A percentile compares a stretch with the other conserved stretches of the same genome.
Evolutionary conservation across 495 filamentous ascomycete genomes (phyloP).

Genomic region (Aspergillus cristatus): DNA sequence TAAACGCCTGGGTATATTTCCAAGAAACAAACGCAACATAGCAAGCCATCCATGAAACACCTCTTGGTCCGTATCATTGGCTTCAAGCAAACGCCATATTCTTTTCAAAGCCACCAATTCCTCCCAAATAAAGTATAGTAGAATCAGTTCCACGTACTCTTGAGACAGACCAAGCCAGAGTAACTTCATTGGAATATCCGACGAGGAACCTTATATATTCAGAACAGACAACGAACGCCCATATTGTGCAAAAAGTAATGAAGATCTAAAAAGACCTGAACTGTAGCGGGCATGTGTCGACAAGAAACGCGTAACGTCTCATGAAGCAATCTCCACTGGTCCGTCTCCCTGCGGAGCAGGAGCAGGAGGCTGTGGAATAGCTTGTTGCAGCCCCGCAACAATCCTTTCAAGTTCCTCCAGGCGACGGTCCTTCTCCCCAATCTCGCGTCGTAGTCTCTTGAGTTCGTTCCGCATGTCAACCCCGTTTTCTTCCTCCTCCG

Average conservation of each 20-base stretch:
- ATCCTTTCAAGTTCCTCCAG: conserved; percentile 37
- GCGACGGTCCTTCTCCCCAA: conserved; percentile 41
- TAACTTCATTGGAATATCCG: conserved; percentile 11
- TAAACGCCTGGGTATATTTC: conserved; percentile 22
- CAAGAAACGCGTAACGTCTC: neutral
- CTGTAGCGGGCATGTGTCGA: conserved; percentile 1
- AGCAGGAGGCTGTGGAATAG: conserved; percentile 25
- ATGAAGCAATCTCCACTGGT: neutral
- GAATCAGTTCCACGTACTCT: conserved; percentile 10
- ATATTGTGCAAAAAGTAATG: conserved; percentile 5
- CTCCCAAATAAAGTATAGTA: conserved; percentile 3
- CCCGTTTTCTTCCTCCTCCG: conserved; percentile 31
- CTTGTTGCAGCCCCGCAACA: conserved; percentile 35
- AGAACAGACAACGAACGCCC: conserved; percentile 11
- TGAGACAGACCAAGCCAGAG: conserved; percentile 18
- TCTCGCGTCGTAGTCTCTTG: conserved; percentile 47
- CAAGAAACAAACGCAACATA: conserved; percentile 10
- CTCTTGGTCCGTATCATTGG: conserved; percentile 15
- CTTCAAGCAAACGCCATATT: conserved; percentile 21
- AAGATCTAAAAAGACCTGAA: neutral
- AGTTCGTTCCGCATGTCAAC: conserved; percentile 47
- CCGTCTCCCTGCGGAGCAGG: conserved; percentile 7
- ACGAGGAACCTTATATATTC: too few species aligned
- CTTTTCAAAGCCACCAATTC: conserved; percentile 15
- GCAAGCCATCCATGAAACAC: conserved; percentile 13